Evolutionary conservation across 192 early-diverging fungal species (phyloP), one percentile per base, ranked within the genome.

Genomic region (Entomortierella beljakovae): DNA sequence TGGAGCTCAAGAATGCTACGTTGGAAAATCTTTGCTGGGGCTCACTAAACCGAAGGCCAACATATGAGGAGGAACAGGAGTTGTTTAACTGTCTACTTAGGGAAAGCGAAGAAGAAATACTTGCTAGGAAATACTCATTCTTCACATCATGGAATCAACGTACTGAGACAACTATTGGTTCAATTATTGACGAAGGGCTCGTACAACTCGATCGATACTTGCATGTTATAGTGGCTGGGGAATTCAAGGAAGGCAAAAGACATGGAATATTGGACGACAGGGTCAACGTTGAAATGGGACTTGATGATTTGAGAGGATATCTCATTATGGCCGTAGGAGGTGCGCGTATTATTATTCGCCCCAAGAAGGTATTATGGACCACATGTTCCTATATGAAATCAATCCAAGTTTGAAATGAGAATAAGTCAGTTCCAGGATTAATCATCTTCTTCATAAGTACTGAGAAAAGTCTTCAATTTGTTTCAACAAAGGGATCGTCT

Each of bases 1-100:
- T 79, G 52, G 75, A 79, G 61, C 57, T 79, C 60, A 79, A 79
- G 56, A 58, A 79, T 57, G 56, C 61, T 67, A 79, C 31, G 40
- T 79, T 79, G 60, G 57, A 57, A 37, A 59, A 66, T 61, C 75
- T 79, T 68, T 64, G 58, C 29, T 62, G 33, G 63, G 67, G 75
- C 51, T 43, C 31, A 26, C 54, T 59, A 68, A 34, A 31, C 58
- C 48, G 53, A 62, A 68, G 23, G 23, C 55, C 53, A 38, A 57
- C 23, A 59, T 70, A 56, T 57, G 43, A 60, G 58, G 68, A 71
- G 22, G 34, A 64, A 58, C 33, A 80, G 57, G 49, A 34, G 43
- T 56, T 80, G 61, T 28, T 48, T 58, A 58, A 54, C 15, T 22
- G 31, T 29, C 55, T 80, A 61, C n/a, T 18, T 26, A 18, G 31